Conservation (phyloP, 441 rosid genomes). For the Kokia cookei region DNA sequence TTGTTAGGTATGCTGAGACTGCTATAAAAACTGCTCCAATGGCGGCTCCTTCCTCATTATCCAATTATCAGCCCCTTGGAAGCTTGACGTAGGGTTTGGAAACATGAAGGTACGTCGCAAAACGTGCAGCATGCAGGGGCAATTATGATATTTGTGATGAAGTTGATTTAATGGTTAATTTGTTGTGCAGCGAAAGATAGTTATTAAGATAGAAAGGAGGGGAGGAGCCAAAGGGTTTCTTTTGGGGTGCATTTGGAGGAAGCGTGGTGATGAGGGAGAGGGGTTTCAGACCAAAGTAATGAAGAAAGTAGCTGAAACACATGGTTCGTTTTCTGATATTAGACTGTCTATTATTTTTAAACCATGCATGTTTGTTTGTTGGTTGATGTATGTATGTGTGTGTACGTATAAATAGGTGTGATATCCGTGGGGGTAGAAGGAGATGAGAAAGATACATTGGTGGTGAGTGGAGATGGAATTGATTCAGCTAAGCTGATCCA, state of each 20-base stretch:
- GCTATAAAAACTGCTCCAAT: not conserved
- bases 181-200: not conserved
- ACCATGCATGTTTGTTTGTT: not conserved
- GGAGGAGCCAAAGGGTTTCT: not conserved
- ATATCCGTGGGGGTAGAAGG: not conserved
- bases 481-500: not conserved
- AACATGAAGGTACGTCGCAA: not conserved
- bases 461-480: conserved; percentile 8
- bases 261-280: not conserved
- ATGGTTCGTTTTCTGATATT: not conserved
- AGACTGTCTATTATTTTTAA: not conserved
- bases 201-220: not conserved
- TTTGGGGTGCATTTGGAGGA: not conserved
- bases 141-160: not conserved
- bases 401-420: not conserved
- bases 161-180: not conserved
- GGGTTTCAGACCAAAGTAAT: not conserved
- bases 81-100: not conserved
- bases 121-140: too few species aligned
- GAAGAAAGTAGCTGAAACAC: not conserved
- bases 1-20: not conserved
- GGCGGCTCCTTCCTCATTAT: not conserved
- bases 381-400: not conserved
- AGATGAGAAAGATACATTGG: not conserved
- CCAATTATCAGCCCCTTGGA: not conserved